phyloP scores from a whole-genome alignment of 2,329 filamentous ascomycete genomes.

The Cytospora piceae region DNA sequence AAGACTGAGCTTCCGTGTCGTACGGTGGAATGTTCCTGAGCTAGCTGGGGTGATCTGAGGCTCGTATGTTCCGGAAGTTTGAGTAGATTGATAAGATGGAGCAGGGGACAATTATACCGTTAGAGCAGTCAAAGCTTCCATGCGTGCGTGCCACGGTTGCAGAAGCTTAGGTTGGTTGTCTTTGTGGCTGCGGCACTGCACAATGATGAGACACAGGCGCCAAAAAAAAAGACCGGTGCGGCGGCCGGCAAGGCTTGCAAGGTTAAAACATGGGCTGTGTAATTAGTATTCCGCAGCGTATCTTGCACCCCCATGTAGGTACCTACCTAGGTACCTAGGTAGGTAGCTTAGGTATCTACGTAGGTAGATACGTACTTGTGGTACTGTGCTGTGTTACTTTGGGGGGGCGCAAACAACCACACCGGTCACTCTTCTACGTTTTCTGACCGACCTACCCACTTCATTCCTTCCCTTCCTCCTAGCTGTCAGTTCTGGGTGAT shows the following conservation, averaged over 20 bases:
- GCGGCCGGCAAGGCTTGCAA: background rate
- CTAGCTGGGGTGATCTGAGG: slow-evolving; percentile 12
- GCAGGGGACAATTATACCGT: background rate
- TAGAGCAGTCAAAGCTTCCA: background rate
- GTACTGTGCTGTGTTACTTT: background rate
- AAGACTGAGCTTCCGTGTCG: slow-evolving; percentile 22
- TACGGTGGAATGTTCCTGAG: slow-evolving; percentile 16
- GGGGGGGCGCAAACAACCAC: background rate
- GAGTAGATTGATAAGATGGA: background rate
- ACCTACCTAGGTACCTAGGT: too few species aligned
- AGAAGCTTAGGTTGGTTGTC: background rate
- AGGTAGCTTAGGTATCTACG: too few species aligned
- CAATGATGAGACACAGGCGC: background rate
- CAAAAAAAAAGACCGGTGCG: background rate
- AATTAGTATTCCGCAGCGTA: too few species aligned
- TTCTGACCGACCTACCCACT: background rate
- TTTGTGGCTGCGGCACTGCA: background rate
- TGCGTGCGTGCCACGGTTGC: background rate
- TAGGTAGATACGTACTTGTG: background rate
- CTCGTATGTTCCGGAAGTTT: slow-evolving; percentile 12
- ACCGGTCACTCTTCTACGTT: background rate
- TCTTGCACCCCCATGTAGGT: too few species aligned
- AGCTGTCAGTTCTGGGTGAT: background rate
- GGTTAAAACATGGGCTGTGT: too few species aligned
- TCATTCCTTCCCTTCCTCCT: background rate